These are phyloP conservation scores for Vigna trinervia DNA, from an alignment of 306 rosid species.

Conservation along the genomic window DNA sequence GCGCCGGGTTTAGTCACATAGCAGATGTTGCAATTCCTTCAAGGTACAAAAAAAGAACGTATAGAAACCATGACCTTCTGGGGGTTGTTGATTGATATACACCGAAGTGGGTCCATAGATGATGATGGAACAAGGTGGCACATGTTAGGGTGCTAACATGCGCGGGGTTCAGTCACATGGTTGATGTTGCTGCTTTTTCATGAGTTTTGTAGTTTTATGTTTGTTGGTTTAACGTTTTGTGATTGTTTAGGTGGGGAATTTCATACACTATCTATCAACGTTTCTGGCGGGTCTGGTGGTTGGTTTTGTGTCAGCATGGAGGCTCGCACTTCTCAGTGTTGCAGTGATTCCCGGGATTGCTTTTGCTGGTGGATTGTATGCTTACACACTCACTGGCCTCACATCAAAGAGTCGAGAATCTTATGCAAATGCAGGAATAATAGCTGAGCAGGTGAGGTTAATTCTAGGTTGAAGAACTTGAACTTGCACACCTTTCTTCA, in stretches of 20 bases:
- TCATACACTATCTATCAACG: slow-evolving; percentile 96
- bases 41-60: not conserved
- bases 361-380: slow-evolving; percentile 97
- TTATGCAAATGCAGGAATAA: slow-evolving; percentile 92
- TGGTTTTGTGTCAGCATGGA: slow-evolving; percentile 98
- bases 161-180: slow-evolving; percentile 24
- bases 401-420: slow-evolving; percentile 97
- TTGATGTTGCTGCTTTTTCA: not conserved
- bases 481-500: slow-evolving; percentile 22
- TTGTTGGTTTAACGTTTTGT: slow-evolving; percentile 31
- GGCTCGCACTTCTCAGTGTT: slow-evolving; percentile 89
- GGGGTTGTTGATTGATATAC: slow-evolving; percentile 31
- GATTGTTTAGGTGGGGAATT: slow-evolving; percentile 86
- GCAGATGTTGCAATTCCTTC: not conserved
- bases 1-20: slow-evolving; percentile 24
- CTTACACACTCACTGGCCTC: slow-evolving; percentile 95
- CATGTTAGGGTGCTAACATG: slow-evolving; percentile 41
- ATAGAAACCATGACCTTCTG: not conserved
- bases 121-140: slow-evolving; percentile 5
- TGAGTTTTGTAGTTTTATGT: not conserved
- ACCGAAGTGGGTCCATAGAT: not conserved
- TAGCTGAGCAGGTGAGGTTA: slow-evolving; percentile 86
- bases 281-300: slow-evolving; percentile 98
- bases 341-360: slow-evolving; percentile 99
- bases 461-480: slow-evolving; percentile 26